Conservation (phyloP, 805 yeast genomes). For the Wickerhamiella galacta region DNA sequence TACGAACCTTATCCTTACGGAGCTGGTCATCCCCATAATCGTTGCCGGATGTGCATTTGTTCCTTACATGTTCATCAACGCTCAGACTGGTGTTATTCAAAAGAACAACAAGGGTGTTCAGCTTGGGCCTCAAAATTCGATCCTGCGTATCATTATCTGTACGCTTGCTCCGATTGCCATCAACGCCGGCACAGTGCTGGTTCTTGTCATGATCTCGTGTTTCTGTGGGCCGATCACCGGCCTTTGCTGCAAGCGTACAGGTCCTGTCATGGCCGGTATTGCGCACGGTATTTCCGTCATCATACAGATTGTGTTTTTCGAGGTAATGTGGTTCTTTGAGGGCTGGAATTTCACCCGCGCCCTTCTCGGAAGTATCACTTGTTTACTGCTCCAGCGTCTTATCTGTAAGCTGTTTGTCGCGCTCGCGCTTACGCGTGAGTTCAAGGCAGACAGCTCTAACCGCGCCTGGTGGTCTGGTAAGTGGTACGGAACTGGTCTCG, state of each 20-base stretch:
- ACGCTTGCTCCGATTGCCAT: conserved; percentile 80
- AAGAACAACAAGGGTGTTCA: conserved; percentile 17
- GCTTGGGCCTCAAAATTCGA: conserved; percentile 33
- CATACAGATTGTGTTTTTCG: conserved; percentile 71
- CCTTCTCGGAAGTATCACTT: conserved; percentile 70
- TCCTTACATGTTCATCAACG: conserved; percentile 66
- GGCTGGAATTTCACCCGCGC: conserved; percentile 79
- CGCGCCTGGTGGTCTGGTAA: conserved; percentile 99
- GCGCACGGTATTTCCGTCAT: conserved; percentile 93
- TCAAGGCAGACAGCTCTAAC: conserved; percentile 86
- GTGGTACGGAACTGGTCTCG: conserved; percentile 92
- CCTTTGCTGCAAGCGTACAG: conserved; percentile 91
- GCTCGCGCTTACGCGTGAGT: conserved; percentile 76
- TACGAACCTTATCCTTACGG: conserved; percentile 62
- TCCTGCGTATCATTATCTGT: conserved; percentile 41
- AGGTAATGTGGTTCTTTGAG: conserved; percentile 93
- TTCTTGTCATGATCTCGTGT: conserved; percentile 73
- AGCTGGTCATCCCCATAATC: conserved; percentile 54
- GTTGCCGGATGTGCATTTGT: conserved; percentile 51
- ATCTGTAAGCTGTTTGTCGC: conserved; percentile 73
- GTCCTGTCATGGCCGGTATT: conserved; percentile 85
- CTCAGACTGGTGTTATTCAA: conserved; percentile 61
- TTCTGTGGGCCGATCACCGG: conserved; percentile 95
- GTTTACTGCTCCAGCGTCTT: conserved; percentile 74
- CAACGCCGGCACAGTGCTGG: conserved; percentile 68